A percentile compares a stretch with the other conserved stretches of the same genome.
These are phyloP conservation scores for Amanita pseudoporphyria DNA, from an alignment of 768 basidiomycete species.

Conservation along the genomic window DNA sequence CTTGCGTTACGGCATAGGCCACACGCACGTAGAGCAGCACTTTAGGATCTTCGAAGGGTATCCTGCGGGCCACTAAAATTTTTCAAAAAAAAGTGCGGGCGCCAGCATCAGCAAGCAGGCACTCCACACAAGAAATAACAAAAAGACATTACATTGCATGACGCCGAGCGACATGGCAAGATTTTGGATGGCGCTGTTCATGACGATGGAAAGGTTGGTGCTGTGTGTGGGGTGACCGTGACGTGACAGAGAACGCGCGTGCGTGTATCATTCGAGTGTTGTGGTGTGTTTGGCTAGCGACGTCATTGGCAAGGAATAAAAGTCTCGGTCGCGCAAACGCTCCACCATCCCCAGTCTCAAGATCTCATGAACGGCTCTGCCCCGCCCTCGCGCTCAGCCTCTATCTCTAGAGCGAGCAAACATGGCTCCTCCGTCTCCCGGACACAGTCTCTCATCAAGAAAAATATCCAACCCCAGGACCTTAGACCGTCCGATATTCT, in stretches of 20 bases:
- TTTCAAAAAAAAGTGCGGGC: constrained; percentile 1
- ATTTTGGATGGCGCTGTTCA: constrained; percentile 74
- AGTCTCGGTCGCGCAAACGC: too few species aligned
- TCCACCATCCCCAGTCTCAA: constrained; percentile 19
- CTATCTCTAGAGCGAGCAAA: constrained; percentile 53
- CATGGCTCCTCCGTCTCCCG: constrained; percentile 68
- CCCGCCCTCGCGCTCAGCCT: constrained; percentile 64
- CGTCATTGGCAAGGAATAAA: constrained; percentile 1
- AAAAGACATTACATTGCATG: constrained; percentile 63
- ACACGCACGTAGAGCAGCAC: constrained; percentile 76
- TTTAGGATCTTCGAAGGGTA: constrained; percentile 84
- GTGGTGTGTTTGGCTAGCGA: neutral
- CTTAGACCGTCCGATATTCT: constrained; percentile 91
- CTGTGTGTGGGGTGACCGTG: constrained; percentile 2
- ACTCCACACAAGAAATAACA: neutral
- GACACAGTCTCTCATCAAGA: constrained; percentile 86
- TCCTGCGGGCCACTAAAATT: constrained; percentile 71
- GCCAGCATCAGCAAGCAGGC: neutral
- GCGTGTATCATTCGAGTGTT: too few species aligned
- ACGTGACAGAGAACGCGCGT: too few species aligned
- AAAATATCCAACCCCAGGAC: constrained; percentile 85
- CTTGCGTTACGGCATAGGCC: constrained; percentile 71
- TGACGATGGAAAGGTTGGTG: constrained; percentile 22
- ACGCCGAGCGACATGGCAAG: constrained; percentile 85
- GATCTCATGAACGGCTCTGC: constrained; percentile 15